Evolutionary conservation across 2,329 filamentous ascomycete species (phyloP).

Genomic region (Cercospora sp.): DNA sequence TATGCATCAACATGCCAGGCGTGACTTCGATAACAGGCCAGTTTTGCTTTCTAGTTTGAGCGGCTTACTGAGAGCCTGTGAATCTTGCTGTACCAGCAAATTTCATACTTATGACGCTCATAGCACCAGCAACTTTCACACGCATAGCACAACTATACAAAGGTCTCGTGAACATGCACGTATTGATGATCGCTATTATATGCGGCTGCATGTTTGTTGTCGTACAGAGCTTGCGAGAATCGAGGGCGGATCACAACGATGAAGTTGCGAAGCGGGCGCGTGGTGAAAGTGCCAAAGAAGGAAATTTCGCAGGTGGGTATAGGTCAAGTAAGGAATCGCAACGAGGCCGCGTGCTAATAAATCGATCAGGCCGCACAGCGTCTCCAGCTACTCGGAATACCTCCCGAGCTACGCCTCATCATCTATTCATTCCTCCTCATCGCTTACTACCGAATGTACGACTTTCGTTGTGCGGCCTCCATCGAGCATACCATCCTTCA

Average conservation of each 20-base stretch:
- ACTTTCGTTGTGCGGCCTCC: background rate
- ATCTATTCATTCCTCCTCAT: background rate
- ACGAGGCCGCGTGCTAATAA: background rate
- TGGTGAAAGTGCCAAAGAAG: background rate
- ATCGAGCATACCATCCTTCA: conserved; percentile 2
- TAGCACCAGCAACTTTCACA: background rate
- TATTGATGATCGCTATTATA: background rate
- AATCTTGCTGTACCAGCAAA: background rate
- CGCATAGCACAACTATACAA: background rate
- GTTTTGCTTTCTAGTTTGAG: background rate
- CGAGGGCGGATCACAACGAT: background rate
- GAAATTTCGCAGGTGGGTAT: background rate
- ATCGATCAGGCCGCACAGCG: background rate
- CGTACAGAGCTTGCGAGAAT: background rate
- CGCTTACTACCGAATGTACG: background rate
- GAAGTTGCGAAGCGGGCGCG: background rate
- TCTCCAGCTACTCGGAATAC: background rate
- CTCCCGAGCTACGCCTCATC: background rate
- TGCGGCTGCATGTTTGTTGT: background rate
- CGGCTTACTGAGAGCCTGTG: background rate
- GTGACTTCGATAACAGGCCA: background rate
- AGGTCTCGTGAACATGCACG: background rate
- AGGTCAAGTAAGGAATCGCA: background rate
- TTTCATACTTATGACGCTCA: background rate
- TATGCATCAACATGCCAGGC: background rate